A percentile compares a stretch with the other conserved stretches of the same genome.
Evolutionary conservation across 352 stramenopile species (phyloP).

Genomic region (Pythium diclinum): DNA sequence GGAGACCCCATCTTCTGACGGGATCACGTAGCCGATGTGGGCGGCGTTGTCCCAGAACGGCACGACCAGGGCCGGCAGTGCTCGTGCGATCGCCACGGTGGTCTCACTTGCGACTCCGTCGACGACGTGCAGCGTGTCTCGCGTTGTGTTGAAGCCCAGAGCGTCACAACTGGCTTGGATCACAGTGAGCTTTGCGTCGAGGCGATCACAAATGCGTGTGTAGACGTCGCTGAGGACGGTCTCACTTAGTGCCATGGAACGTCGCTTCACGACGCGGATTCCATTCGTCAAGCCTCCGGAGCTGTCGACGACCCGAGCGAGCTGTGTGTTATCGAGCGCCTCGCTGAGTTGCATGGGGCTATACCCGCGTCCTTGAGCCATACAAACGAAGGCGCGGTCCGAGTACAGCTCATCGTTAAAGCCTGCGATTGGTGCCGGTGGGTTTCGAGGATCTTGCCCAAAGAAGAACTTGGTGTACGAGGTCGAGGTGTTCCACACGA

Average conservation of each 20-base stretch:
- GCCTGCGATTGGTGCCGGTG: conserved; percentile 20
- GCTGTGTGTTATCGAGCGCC: conserved; percentile 19
- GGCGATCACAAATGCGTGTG: conserved; percentile 7
- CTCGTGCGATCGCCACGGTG: conserved; percentile 11
- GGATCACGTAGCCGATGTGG: conserved; percentile 17
- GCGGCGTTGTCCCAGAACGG: conserved; percentile 33
- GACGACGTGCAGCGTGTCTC: conserved; percentile 23
- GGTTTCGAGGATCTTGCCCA: no score
- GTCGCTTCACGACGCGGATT: conserved; percentile 29
- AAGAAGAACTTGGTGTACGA: conserved; percentile 1
- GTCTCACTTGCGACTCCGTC: conserved; percentile 13
- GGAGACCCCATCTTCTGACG: conserved; percentile 1
- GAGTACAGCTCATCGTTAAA: conserved; percentile 45
- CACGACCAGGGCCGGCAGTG: conserved; percentile 33
- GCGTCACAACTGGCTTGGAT: conserved; percentile 22
- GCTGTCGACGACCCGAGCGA: conserved; percentile 12
- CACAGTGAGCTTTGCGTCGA: conserved; percentile 5
- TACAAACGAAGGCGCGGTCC: conserved; percentile 41
- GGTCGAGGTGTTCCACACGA: conserved; percentile 22
- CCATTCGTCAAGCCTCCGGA: conserved; percentile 22
- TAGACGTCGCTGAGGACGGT: conserved; percentile 17
- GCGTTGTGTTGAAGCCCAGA: conserved; percentile 29
- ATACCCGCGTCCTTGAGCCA: conserved; percentile 26
- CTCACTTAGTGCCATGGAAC: not conserved
- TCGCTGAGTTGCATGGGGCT: conserved; percentile 31